Evolutionary conservation across 2,329 filamentous ascomycete species (phyloP).

Genomic region (Ceratocystis diversiconidia): DNA sequence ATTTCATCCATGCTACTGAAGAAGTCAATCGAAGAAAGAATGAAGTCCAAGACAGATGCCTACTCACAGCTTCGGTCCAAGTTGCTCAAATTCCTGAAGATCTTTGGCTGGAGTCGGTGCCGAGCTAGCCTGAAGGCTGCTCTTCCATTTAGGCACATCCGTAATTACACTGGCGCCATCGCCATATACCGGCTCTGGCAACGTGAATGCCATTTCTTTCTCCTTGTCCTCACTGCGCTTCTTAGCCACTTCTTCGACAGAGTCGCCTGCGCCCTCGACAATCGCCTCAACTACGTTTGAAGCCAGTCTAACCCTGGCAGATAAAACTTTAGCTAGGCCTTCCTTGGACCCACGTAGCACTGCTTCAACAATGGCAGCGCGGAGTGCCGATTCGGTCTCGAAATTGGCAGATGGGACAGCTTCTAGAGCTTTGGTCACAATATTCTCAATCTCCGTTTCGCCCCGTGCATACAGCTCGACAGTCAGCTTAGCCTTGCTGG

Average conservation of each 20-base stretch:
- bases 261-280: slow-evolving; percentile 4
- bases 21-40: background rate
- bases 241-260: slow-evolving; percentile 25
- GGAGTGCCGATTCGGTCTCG: slow-evolving; percentile 20
- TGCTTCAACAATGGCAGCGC: slow-evolving; percentile 15
- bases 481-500: slow-evolving; percentile 63
- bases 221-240: slow-evolving; percentile 23
- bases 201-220: slow-evolving; percentile 20
- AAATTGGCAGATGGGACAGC: background rate
- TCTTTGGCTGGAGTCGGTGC: slow-evolving; percentile 62
- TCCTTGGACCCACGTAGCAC: slow-evolving; percentile 10
- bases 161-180: slow-evolving; percentile 47
- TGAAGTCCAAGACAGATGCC: background rate
- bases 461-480: slow-evolving; percentile 71
- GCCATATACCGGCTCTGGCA: slow-evolving; percentile 28
- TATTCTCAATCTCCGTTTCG: slow-evolving; percentile 23
- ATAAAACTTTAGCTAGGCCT: slow-evolving; percentile 2
- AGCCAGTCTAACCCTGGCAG: slow-evolving; percentile 1
- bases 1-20: no score
- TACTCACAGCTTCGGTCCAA: slow-evolving; percentile 59
- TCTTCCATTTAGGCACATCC: slow-evolving; percentile 71
- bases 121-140: slow-evolving; percentile 53
- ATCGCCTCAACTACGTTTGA: slow-evolving; percentile 25
- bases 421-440: slow-evolving; percentile 12
- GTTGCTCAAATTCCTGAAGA: slow-evolving; percentile 72